Evolutionary conservation across 2,329 filamentous ascomycete species (phyloP).

Genomic region (Trichoderma sp.): DNA sequence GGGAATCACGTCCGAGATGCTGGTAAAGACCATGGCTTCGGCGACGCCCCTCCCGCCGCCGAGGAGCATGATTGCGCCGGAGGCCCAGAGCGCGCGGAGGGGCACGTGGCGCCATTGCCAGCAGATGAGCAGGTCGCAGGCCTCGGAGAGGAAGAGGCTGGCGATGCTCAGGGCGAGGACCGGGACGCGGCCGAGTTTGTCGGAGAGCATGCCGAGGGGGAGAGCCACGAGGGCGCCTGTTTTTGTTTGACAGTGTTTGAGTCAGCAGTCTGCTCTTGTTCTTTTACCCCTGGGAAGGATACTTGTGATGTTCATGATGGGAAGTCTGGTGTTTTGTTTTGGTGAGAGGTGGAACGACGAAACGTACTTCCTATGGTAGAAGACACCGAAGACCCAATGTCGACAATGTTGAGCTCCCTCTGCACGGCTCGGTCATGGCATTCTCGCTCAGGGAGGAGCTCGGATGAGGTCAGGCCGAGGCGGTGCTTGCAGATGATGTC

Average conservation of each 20-base stretch:
- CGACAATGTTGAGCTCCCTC: conserved; percentile 32
- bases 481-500: conserved; percentile 34
- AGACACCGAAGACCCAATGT: conserved; percentile 33
- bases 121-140: conserved; percentile 32
- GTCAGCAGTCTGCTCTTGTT: neutral
- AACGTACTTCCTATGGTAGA: conserved; percentile 31
- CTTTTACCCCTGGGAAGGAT: neutral
- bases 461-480: conserved; percentile 4
- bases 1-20: conserved; percentile 33
- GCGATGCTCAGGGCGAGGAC: conserved; percentile 34
- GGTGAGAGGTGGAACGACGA: too few species aligned
- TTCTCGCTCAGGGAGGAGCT: conserved; percentile 30
- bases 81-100: conserved; percentile 34
- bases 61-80: conserved; percentile 33
- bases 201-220: conserved; percentile 33
- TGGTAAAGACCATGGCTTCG: conserved; percentile 38
- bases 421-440: conserved; percentile 34
- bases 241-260: too few species aligned
- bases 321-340: too few species aligned
- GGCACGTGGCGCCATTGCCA: conserved; percentile 32
- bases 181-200: conserved; percentile 34
- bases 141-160: conserved; percentile 34
- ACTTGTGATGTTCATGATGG: neutral
- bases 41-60: conserved; percentile 35
- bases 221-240: conserved; percentile 34